Conservation (phyloP, 164 flowering plant genomes). For the Malania oleifera region DNA sequence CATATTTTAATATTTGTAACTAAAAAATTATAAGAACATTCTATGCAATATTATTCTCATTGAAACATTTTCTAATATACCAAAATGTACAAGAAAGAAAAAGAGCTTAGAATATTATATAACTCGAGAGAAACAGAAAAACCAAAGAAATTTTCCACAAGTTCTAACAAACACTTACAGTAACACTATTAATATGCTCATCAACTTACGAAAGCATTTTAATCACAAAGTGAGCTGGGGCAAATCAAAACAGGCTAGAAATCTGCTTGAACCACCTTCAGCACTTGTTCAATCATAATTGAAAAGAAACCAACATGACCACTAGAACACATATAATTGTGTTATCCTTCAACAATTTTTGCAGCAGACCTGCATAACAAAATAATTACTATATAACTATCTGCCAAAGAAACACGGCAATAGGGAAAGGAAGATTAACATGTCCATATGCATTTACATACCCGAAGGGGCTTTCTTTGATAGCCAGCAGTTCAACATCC, state of each 20-base stretch:
- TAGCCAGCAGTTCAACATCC: conserved; percentile 71
- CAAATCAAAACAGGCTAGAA: neutral
- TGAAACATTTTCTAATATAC: neutral
- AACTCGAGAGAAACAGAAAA: too few relatives aligned
- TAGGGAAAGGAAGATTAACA: neutral
- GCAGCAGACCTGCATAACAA: conserved; percentile 47
- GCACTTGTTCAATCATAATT: neutral
- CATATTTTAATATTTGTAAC: too few relatives aligned
- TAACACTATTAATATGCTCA: too few relatives aligned
- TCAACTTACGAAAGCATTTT: neutral
- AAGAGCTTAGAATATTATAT: too few relatives aligned
- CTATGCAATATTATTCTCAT: too few relatives aligned
- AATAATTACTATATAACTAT: neutral
- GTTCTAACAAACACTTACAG: too few relatives aligned
- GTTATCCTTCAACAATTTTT: conserved; percentile 59
- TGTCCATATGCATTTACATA: conserved; percentile 25
- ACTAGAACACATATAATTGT: neutral
- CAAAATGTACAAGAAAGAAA: neutral
- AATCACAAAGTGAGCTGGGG: too few relatives aligned
- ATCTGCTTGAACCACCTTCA: neutral
- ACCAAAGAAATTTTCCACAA: too few relatives aligned
- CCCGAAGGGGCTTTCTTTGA: conserved; percentile 89
- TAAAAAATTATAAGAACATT: too few relatives aligned
- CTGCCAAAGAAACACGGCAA: neutral
- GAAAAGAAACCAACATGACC: neutral